Conservation (phyloP, 805 yeast genomes). For the Metschnikowia similis region DNA sequence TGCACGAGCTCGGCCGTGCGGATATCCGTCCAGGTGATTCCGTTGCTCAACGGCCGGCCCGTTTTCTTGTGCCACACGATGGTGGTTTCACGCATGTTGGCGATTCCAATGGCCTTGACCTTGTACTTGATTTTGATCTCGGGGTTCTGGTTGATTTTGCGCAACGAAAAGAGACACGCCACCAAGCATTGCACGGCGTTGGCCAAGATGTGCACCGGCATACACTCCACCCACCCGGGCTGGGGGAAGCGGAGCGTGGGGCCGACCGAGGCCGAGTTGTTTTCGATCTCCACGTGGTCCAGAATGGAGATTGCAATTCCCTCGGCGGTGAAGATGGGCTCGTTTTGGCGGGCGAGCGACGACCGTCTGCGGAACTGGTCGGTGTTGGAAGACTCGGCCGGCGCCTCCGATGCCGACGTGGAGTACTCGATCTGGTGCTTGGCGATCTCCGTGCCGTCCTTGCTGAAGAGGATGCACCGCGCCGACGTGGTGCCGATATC, state of each 20-base stretch:
- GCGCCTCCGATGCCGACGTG: conserved; percentile 61
- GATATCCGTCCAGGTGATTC: conserved; percentile 95
- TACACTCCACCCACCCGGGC: conserved; percentile 94
- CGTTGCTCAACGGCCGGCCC: conserved; percentile 78
- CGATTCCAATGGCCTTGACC: conserved; percentile 77
- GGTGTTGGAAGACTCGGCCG: conserved; percentile 36
- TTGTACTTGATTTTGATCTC: conserved; percentile 50
- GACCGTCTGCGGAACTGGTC: conserved; percentile 45
- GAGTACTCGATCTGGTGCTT: conserved; percentile 88
- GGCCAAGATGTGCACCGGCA: conserved; percentile 76
- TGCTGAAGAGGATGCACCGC: conserved; percentile 75
- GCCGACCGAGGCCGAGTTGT: conserved; percentile 45
- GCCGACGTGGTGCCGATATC: conserved; percentile 94
- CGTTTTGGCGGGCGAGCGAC: conserved; percentile 42
- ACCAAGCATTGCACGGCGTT: conserved; percentile 78
- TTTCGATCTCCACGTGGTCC: conserved; percentile 61
- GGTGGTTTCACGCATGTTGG: conserved; percentile 95
- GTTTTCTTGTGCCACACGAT: conserved; percentile 81
- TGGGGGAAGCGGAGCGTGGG: conserved; percentile 76
- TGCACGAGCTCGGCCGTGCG: conserved; percentile 73
- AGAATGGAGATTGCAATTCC: conserved; percentile 65
- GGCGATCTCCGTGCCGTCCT: conserved; percentile 72
- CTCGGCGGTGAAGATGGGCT: conserved; percentile 66
- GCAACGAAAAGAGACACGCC: conserved; percentile 54
- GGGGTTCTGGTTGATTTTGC: conserved; percentile 51